Percentiles rank a stretch among this genome's conserved stretches.
Evolutionary conservation across 176 grass and related monocot genomes (phyloP).

Genomic region (Bromus sterilis): DNA sequence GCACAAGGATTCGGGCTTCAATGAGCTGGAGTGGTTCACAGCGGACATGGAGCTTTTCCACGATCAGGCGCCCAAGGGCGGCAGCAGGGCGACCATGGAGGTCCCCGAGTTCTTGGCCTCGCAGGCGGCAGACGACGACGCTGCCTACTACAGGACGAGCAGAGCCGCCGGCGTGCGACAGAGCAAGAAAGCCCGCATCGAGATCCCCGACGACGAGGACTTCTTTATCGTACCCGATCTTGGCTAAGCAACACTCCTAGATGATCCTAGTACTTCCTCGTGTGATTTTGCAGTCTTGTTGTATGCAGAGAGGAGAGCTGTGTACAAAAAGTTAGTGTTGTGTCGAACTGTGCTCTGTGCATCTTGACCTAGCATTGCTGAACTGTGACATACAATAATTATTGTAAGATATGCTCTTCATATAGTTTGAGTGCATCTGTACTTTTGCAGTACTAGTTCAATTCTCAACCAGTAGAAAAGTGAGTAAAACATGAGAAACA

Average conservation of each 20-base stretch:
- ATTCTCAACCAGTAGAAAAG: not conserved
- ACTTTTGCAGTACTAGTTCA: not conserved
- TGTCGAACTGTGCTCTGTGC: not conserved
- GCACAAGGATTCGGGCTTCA: slow-evolving; percentile 62
- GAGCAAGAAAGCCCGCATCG: slow-evolving; percentile 75
- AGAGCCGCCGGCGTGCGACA: slow-evolving; percentile 29
- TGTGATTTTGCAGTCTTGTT: not conserved
- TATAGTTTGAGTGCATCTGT: not conserved
- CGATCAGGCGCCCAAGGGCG: slow-evolving; percentile 38
- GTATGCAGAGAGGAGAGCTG: slow-evolving; percentile 1
- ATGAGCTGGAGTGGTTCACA: slow-evolving; percentile 76
- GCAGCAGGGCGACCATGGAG: slow-evolving; percentile 29
- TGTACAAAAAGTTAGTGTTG: not conserved
- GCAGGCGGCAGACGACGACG: slow-evolving; percentile 14
- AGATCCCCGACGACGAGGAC: slow-evolving; percentile 70
- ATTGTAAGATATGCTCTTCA: not conserved
- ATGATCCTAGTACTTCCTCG: not conserved
- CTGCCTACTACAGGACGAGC: slow-evolving; percentile 34
- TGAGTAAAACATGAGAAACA: not conserved
- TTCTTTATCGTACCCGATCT: slow-evolving; percentile 91
- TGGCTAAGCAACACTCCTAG: slow-evolving; percentile 19
- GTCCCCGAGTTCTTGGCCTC: slow-evolving; percentile 69
- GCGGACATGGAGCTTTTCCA: slow-evolving; percentile 67
- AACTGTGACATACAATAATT: not conserved
- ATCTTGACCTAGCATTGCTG: not conserved